phyloP scores from a whole-genome alignment of 2,329 filamentous ascomycete species.

The Neonectria coccinea region DNA sequence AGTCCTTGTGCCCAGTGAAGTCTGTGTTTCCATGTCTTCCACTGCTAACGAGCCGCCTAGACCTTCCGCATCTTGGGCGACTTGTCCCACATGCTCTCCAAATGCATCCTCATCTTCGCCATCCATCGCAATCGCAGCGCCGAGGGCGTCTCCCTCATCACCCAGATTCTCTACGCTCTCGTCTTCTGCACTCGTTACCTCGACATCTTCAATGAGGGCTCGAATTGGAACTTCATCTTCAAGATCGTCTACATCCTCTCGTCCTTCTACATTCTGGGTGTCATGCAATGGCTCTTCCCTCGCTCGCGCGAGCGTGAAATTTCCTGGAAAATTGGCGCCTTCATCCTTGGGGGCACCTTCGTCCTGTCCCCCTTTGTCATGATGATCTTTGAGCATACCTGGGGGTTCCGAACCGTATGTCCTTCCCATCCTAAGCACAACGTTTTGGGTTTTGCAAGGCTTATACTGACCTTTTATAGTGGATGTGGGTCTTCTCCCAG shows the following conservation, averaged over 20 bases:
- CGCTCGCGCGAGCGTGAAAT: conserved; percentile 90
- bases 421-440: neutral
- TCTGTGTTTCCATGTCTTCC: neutral
- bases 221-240: conserved; percentile 79
- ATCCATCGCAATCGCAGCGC: conserved; percentile 90
- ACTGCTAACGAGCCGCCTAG: conserved; percentile 50
- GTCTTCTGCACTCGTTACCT: conserved; percentile 92
- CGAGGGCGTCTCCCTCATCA: conserved; percentile 93
- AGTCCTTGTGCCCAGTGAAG: conserved; percentile 29
- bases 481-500: conserved; percentile 88
- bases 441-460: neutral
- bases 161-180: conserved; percentile 85
- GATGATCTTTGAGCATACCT: conserved; percentile 70
- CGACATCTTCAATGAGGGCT: conserved; percentile 75
- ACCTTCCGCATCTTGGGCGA: conserved; percentile 84
- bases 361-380: conserved; percentile 78
- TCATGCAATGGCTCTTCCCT: conserved; percentile 89
- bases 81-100: conserved; percentile 85
- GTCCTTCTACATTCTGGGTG: conserved; percentile 84
- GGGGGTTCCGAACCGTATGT: conserved; percentile 65
- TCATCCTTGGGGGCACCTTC: conserved; percentile 73
- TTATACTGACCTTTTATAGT: conserved; percentile 59
- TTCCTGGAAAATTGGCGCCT: conserved; percentile 89
- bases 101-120: conserved; percentile 89
- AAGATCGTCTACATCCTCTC: conserved; percentile 91